Evolutionary conservation across 129 eudicot genomes (phyloP).

Genomic region (Ambrosia artemisiifolia): DNA sequence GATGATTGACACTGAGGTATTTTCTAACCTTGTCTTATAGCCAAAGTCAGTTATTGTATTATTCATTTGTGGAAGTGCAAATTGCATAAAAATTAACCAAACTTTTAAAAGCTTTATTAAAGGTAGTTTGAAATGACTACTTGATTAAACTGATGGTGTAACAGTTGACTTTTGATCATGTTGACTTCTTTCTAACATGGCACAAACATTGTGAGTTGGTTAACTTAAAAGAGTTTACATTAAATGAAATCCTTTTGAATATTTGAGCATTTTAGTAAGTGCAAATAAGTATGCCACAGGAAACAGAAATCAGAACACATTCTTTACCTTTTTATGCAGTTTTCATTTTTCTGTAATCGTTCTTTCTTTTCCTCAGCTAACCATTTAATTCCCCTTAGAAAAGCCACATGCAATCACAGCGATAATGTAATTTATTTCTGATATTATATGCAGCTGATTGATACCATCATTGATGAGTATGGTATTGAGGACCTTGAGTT

Average conservation of each 20-base stretch:
- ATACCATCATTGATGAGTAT: constrained; percentile 62
- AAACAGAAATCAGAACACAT: neutral
- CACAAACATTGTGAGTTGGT: neutral
- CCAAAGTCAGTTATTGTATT: neutral
- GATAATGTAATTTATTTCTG: neutral
- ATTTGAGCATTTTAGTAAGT: neutral
- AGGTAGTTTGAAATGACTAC: neutral
- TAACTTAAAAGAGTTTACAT: neutral
- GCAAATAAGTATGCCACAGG: neutral
- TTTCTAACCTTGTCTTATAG: neutral
- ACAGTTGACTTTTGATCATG: neutral
- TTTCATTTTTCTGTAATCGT: neutral
- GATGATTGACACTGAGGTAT: constrained; percentile 68
- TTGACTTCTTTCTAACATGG: neutral
- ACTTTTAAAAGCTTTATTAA: neutral
- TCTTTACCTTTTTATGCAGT: neutral
- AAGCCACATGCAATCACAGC: neutral
- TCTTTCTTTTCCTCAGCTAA: constrained; percentile 3
- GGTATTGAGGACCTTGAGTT: constrained; percentile 67
- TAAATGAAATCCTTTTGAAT: neutral
- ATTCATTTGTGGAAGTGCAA: neutral
- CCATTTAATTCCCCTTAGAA: neutral
- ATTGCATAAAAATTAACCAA: neutral
- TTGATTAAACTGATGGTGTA: neutral
- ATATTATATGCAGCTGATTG: constrained; percentile 44